phyloP scores from a whole-genome alignment of 164 flowering plant genomes.

The Dillenia turbinata region DNA sequence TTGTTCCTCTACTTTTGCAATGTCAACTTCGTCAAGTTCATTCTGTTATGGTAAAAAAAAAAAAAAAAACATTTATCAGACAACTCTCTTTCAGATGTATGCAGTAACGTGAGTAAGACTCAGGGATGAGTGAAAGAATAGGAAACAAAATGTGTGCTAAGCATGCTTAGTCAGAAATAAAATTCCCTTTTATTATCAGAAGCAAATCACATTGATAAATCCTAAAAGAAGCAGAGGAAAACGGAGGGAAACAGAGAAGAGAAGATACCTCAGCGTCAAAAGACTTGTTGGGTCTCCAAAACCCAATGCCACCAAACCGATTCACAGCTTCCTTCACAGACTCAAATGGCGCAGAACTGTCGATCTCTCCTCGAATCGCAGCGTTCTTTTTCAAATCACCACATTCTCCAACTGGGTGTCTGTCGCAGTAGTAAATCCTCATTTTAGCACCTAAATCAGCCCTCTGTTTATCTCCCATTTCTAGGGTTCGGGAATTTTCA shows the following conservation, averaged over 20 bases:
- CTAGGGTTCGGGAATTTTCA: background rate
- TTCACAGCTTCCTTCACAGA: slow-evolving; percentile 85
- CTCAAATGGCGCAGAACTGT: slow-evolving; percentile 85
- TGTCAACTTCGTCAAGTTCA: slow-evolving; percentile 30
- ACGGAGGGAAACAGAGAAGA: background rate
- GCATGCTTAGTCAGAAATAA: too few species aligned
- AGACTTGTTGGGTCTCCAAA: slow-evolving; percentile 60
- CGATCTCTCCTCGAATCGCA: slow-evolving; percentile 59
- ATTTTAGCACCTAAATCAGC: background rate
- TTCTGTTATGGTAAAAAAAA: slow-evolving; percentile 8
- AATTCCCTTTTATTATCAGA: too few species aligned
- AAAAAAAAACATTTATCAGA: too few species aligned
- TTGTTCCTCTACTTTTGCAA: slow-evolving; percentile 53
- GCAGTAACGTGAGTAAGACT: too few species aligned
- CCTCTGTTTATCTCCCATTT: background rate
- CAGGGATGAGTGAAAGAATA: too few species aligned
- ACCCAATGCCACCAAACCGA: slow-evolving; percentile 81
- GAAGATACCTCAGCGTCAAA: slow-evolving; percentile 18
- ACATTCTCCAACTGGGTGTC: slow-evolving; percentile 7
- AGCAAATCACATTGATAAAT: too few species aligned
- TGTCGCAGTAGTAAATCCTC: background rate
- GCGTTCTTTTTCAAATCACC: slow-evolving; percentile 1
- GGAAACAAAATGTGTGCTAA: too few species aligned
- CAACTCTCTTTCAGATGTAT: too few species aligned
- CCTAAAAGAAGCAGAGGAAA: too few species aligned